Base-by-base conservation (phyloP, 2,329 filamentous ascomycete genomes). In the Phyllosticta citriasiana region DNA sequence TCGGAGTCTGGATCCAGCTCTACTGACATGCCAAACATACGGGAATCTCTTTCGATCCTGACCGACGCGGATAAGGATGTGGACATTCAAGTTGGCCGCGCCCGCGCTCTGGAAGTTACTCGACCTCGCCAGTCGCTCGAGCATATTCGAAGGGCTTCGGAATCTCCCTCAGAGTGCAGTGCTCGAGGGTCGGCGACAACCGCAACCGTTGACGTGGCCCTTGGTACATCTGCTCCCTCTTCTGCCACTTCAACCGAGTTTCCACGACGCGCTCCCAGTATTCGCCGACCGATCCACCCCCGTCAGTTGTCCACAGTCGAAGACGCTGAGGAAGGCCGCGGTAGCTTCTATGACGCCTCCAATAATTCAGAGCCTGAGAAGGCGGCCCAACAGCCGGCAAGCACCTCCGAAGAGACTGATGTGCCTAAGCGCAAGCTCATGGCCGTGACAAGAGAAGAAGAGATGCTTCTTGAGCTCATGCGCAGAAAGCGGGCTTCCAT, bases 371-470 rank as follows among this genome's bases (percentile, higher is more conserved):
- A 73, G 72, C 59, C 57, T 70, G 26, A 67, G 63, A 47, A 74
- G 71, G 6, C 14, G 5, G 40, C 12, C 3, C 61, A 64, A 64
- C 50, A 67, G 47, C 73, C 72, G 1, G 71, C 72, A 9, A 65
- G 63, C 9, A 73, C 71, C 59, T 72, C 73, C 72, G 8, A 66
- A 66, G 12, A 66, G 63, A 27, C 67, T 62, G 63, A 68, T 63
- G 66, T 67, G 69, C 22, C 40, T 16, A 19, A 47, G 40, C 71
- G 68, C 50, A 75, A 74, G 62, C 66, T 74, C 30, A 79, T 80
- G 74, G 75, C 76, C 30, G 78, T 80, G 16, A 79, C 78, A 1
- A 72, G 77, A 59, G 78, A 80, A 66, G 78, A 80, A 65, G 78
- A 79, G 67, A 75, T 76, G 25, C 66, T 80, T 14, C 64, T 80